Evolutionary conservation across 495 filamentous ascomycete genomes (phyloP).

Genomic region (Hapsidospora chrysogenum): DNA sequence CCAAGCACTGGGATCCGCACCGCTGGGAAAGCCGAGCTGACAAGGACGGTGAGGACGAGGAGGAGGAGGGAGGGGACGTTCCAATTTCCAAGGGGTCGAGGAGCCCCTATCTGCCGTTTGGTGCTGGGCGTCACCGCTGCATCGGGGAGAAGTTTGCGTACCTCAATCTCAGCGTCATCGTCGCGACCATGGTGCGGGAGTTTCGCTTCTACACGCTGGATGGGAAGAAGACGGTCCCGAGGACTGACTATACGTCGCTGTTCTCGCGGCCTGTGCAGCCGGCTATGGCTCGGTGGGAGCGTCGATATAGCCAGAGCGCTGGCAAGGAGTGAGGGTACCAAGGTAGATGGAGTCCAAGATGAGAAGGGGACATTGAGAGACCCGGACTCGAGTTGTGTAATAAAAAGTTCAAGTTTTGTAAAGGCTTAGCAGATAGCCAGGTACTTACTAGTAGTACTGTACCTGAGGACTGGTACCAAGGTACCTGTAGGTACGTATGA

Average conservation of each 20-base stretch:
- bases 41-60: conserved; percentile 9
- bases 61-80: conserved; percentile 15
- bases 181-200: conserved; percentile 27
- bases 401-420: too few relatives aligned
- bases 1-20: conserved; percentile 33
- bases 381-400: too few relatives aligned
- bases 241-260: conserved; percentile 35
- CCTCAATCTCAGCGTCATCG: conserved; percentile 30
- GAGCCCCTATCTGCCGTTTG: conserved; percentile 39
- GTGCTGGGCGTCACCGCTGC: conserved; percentile 37
- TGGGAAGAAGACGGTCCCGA: conserved; percentile 17
- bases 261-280: conserved; percentile 28
- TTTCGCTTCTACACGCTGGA: conserved; percentile 25
- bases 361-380: too few relatives aligned
- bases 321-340: too few relatives aligned
- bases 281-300: conserved; percentile 5
- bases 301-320: conserved; percentile 6
- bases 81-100: conserved; percentile 32
- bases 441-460: too few relatives aligned
- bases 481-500: too few relatives aligned
- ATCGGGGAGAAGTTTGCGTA: conserved; percentile 43
- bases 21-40: conserved; percentile 26
- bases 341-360: too few relatives aligned
- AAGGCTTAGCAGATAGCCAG: too few relatives aligned
- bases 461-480: too few relatives aligned